Evolutionary conservation across 768 basidiomycete genomes (phyloP).

Genomic region (Auriculariales sp.): DNA sequence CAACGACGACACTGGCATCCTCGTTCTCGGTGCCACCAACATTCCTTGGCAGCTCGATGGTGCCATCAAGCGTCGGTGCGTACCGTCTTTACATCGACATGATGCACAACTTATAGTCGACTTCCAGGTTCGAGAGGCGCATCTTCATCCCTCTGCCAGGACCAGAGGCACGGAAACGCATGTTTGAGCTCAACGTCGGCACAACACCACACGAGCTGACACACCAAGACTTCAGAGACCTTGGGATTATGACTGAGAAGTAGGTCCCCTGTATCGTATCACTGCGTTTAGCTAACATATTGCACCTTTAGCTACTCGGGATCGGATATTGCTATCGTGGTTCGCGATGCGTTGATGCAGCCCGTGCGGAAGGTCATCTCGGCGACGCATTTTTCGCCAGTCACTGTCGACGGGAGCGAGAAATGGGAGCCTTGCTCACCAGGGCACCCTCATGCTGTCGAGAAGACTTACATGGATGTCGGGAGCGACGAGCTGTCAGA

Average conservation of each 20-base stretch:
- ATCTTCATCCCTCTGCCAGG: slow-evolving; percentile 97
- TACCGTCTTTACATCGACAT: not conserved
- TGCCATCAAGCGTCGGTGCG: slow-evolving; percentile 87
- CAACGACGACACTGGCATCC: slow-evolving; percentile 89
- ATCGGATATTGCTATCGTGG: slow-evolving; percentile 86
- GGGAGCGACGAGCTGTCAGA: slow-evolving; percentile 82
- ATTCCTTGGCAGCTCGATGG: slow-evolving; percentile 97
- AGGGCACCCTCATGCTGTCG: slow-evolving; percentile 69
- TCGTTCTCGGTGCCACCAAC: slow-evolving; percentile 94
- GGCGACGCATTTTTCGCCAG: slow-evolving; percentile 85
- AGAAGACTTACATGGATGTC: slow-evolving; percentile 83
- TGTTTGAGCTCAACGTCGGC: slow-evolving; percentile 97
- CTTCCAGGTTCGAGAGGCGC: slow-evolving; percentile 78
- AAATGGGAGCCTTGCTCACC: slow-evolving; percentile 97
- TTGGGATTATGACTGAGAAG: slow-evolving; percentile 85
- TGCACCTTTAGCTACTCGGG: slow-evolving; percentile 54
- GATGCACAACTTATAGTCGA: not conserved
- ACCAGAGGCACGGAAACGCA: slow-evolving; percentile 75
- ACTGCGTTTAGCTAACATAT: not conserved
- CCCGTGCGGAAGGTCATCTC: slow-evolving; percentile 91
- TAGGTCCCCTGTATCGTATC: slow-evolving; percentile 14
- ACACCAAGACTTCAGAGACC: slow-evolving; percentile 58
- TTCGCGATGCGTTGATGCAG: slow-evolving; percentile 96
- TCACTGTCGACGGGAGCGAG: slow-evolving; percentile 17
- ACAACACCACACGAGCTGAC: slow-evolving; percentile 77